Evolutionary conservation across 2,329 filamentous ascomycete species (phyloP), one percentile per base, ranked within the genome.

Genomic region (Alternaria arborescens): DNA sequence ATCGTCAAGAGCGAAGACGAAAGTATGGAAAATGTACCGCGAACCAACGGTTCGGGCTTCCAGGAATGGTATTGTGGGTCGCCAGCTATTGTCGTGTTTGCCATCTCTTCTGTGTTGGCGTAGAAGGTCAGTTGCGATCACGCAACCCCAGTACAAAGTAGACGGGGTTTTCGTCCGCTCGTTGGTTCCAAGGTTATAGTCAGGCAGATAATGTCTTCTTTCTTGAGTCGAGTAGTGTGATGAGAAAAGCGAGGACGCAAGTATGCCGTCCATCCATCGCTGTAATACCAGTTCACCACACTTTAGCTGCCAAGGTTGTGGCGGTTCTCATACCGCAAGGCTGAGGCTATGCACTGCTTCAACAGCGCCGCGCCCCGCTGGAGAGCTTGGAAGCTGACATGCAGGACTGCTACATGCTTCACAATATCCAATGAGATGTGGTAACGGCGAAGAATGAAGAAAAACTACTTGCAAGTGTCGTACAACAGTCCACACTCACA

Each of bases 401-500:
- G 12, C 16, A 4, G 30, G 43, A 8, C 12, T 12, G 8, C 10
- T 11, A 3, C 16, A 3, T 11, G 2, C 8, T 28, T 7, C 16
- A 8, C 4, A 28, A 1, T 20, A 1, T 11, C 5, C 5, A 5
- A 46, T 14, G 43, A 3, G 10, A 46, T 18, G n/a, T 4, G 11
- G 16, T 5, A 2, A 6, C 12, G 5, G 0, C 10, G 1, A 8
- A 20, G 11, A 5, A 2, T 20, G 32, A 12, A 12, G 3, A 12
- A 20, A 4, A 6, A 0, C 0, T 20, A 7, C 1, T 6, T 8
- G 12, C n/a, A 5, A n/a, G 26, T 10, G 18, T 48, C 3, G 44
- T 2, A 4, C 28, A 16, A 30, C 11, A n/a, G 2, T 4, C 34
- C 1, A 1, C 4, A 3, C 5, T 62, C 26, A 61, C 8, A 77